Evolutionary conservation across 2,329 filamentous ascomycete species (phyloP).

Genomic region (Botrytis galanthina): DNA sequence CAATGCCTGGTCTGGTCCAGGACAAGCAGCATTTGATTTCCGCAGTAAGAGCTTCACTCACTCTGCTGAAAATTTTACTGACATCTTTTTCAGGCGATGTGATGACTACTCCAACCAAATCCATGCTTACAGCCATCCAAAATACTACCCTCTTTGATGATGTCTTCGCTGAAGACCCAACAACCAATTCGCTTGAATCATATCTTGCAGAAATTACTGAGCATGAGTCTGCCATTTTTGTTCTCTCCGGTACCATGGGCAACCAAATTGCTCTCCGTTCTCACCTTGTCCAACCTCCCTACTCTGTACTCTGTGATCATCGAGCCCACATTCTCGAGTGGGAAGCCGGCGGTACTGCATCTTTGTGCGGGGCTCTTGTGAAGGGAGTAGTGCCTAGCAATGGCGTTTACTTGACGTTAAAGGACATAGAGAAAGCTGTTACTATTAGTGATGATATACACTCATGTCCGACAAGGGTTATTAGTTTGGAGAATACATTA

Average conservation of each 20-base stretch:
- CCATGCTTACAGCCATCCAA: slow-evolving; percentile 79
- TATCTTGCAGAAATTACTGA: slow-evolving; percentile 70
- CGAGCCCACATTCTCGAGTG: slow-evolving; percentile 73
- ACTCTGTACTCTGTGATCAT: slow-evolving; percentile 75
- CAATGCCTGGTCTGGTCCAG: slow-evolving; percentile 37
- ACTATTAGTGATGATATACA: slow-evolving; percentile 70
- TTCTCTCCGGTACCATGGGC: slow-evolving; percentile 90
- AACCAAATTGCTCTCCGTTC: slow-evolving; percentile 83
- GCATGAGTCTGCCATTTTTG: slow-evolving; percentile 75
- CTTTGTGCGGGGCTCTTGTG: slow-evolving; percentile 67
- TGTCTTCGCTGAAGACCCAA: slow-evolving; percentile 76
- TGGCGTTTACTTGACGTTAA: slow-evolving; percentile 56
- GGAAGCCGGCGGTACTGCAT: slow-evolving; percentile 65
- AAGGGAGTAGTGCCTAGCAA: slow-evolving; percentile 67
- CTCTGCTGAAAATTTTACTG: neutral
- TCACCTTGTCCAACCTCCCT: slow-evolving; percentile 75
- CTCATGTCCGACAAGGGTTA: slow-evolving; percentile 74
- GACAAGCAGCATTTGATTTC: slow-evolving; percentile 39
- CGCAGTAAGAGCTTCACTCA: slow-evolving; percentile 32
- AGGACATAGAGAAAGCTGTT: slow-evolving; percentile 66
- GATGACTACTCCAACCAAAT: slow-evolving; percentile 71
- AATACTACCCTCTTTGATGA: slow-evolving; percentile 77
- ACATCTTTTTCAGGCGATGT: slow-evolving; percentile 53
- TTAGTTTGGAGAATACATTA: slow-evolving; percentile 84
- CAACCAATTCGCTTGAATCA: slow-evolving; percentile 72